Evolutionary conservation across 805 yeast genomes (phyloP), one percentile per base, ranked within the genome.

Genomic region (Priceomyces fermenticarens): DNA sequence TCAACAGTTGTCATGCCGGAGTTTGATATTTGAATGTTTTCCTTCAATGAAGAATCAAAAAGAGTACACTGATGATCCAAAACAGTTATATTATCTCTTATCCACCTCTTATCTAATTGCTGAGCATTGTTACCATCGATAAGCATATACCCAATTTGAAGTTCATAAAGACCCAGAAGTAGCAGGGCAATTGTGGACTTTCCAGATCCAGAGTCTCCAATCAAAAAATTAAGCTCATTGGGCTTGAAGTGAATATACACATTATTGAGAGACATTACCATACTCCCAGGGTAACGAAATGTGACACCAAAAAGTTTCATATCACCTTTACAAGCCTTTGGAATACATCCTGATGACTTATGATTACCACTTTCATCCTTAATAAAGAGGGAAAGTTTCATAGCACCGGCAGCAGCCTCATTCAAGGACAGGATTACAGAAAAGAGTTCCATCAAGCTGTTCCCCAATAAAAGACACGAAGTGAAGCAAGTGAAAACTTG

Each of bases 191-290:
- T 45, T 0, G 98, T 85, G 0, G 98, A 91, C 58, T 93, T 93
- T 0, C 99, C 99, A 0, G 90, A 82, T 0, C 99, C 99, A 0
- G 97, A 89, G 45, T 74, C 72, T 1, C 99, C 99, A 32, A 93
- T 77, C 3, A 93, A 61, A 51, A 78, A 91, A 1, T 83, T 78
- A 5, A 77, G 54, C 26, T 63, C 48, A 1, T 75, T 71, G 0
- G 76, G 58, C 1, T 67, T 59, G 28, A 89, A 64, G 1, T 25
- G 10, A 28, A 47, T 20, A 17, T 3, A 53, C 1, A 84, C 65
- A 36, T 73, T 51, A 0, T 72, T 59, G 11, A 93, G 55, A 0
- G 78, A 79, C 2, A 63, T 60, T 1, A 60, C 58, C 1, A 70
- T 68, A 48, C 91, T 71, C 0, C 80, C 60, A 1, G 85, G 80